These are phyloP conservation scores for Anaeramoeba flamelloides DNA, from an alignment of 78 protist species.

Conservation along the genomic window DNA sequence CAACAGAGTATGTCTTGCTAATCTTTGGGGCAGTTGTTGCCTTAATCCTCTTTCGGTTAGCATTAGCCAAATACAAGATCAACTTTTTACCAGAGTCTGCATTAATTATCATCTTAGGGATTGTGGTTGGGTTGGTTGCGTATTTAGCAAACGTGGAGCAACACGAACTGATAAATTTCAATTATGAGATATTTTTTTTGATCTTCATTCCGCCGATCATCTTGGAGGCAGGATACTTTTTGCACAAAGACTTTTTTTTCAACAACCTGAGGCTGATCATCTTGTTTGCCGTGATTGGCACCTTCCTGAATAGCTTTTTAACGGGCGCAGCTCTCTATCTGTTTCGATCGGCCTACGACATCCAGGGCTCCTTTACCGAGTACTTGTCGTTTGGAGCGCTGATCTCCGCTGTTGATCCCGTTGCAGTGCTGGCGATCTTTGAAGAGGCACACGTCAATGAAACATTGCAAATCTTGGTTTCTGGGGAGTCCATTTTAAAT, in stretches of 20 bases:
- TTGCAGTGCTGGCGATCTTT: constrained; percentile 37
- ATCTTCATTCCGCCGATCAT: constrained; percentile 5
- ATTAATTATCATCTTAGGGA: no score
- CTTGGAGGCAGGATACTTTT: constrained; percentile 8
- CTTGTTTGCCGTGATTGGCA: constrained; percentile 15
- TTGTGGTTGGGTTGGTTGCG: no score
- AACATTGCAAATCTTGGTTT: constrained; percentile 21
- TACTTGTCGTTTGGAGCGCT: constrained; percentile 3
- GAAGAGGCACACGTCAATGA: constrained; percentile 20
- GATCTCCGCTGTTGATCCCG: constrained; percentile 25
- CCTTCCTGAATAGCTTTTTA: constrained; percentile 14
- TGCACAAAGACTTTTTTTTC: constrained; percentile 5
- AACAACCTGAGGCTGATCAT: constrained; percentile 8
- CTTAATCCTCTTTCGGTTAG: no score
- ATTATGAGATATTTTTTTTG: no score
- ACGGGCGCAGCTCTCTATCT: no score
- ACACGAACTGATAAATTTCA: no score
- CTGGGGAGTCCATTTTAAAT: constrained; percentile 40
- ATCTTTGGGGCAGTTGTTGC: no score
- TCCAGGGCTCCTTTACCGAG: neutral
- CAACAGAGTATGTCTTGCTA: no score
- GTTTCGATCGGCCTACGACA: no score
- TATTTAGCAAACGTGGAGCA: no score
- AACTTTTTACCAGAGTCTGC: no score
- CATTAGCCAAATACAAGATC: no score